Evolutionary conservation across 345 rosid genomes (phyloP), one percentile per base, ranked within the genome.

Genomic region (Capsella bursapastoris): DNA sequence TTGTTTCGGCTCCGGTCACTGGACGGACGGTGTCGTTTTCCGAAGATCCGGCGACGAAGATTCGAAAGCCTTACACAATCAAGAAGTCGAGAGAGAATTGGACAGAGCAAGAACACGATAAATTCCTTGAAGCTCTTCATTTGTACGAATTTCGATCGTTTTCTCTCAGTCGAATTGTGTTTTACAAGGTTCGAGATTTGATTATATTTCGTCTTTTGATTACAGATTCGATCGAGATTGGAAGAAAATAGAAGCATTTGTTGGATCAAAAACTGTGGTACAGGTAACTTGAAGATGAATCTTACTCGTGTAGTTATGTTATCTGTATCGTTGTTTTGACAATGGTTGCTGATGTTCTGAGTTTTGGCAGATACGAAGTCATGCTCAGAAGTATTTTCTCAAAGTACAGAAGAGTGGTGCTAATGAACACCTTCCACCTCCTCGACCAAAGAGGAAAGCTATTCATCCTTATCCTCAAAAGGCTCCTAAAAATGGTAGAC

Each of bases 181-280:
- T 28, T 40, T 68, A 6, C 1, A 10, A 12, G 4, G 2, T 40
- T 43, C 47, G 47, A 45, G 52, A n/a, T 48, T 48, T 48, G 52
- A 47, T 47, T 6, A 7, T 7, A 7, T 48, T n/a, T 48, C 52
- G 10, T 15, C 0, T 48, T 48, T 48, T 48, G 60, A 44, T 6
- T 56, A 63, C 80, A 94, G 97, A 59, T 94, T 91, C 71, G 98
- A 94, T 76, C 91, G 98, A 57, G 97, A 94, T 56, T 91, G 98
- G 98, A 94, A 94, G 87, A 94, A 91, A 85, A 94, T 94, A n/a
- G 97, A 90, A 69, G 98, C 96, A 15, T 91, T 89, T 82, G 85
- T 94, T 66, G 97, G 97, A 63, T 88, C 98, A 45, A 94, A 94
- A 82, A 89, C 95, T 14, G 97, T 91, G 32, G 90, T 91, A 37